Evolutionary conservation across 441 rosid species (phyloP).

Genomic region (Corymbia citriodora): DNA sequence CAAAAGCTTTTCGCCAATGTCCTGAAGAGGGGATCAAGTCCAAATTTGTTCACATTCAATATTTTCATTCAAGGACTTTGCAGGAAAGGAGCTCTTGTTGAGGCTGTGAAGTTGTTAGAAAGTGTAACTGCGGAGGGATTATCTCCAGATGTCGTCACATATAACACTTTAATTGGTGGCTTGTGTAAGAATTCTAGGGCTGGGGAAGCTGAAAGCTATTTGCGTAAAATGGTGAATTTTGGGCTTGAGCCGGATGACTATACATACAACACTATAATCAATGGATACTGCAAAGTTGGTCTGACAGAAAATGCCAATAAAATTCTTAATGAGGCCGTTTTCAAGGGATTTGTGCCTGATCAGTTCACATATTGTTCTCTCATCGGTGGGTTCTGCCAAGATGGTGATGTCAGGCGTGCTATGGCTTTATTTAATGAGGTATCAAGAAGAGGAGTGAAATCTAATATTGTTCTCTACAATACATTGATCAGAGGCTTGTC

Average conservation of each 20-base stretch:
- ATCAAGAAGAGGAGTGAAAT: slow-evolving; percentile 51
- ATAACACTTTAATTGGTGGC: slow-evolving; percentile 78
- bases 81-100: slow-evolving; percentile 51
- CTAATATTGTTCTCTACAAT: slow-evolving; percentile 58
- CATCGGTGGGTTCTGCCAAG: slow-evolving; percentile 64
- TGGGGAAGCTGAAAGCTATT: slow-evolving; percentile 65
- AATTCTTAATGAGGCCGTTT: slow-evolving; percentile 58
- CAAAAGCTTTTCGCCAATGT: slow-evolving; percentile 68
- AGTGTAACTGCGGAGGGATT: slow-evolving; percentile 48
- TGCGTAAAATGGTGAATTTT: slow-evolving; percentile 75
- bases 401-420: slow-evolving; percentile 66
- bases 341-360: slow-evolving; percentile 79
- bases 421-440: slow-evolving; percentile 61
- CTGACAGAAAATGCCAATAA: slow-evolving; percentile 63
- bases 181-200: slow-evolving; percentile 61
- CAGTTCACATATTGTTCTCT: slow-evolving; percentile 74
- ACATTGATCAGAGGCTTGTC: slow-evolving; percentile 68
- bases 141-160: slow-evolving; percentile 73
- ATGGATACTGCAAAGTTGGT: slow-evolving; percentile 73
- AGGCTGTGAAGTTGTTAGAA: slow-evolving; percentile 59
- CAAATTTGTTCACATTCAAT: slow-evolving; percentile 80
- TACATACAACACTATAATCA: slow-evolving; percentile 70
- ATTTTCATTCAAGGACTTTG: slow-evolving; percentile 78
- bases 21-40: slow-evolving; percentile 62
- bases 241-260: slow-evolving; percentile 76